Percentiles rank a stretch among this genome's conserved stretches.
Evolutionary conservation across 1,284 basidiomycete species (phyloP).

Genomic region (Moesziomyces parantarcticus): DNA sequence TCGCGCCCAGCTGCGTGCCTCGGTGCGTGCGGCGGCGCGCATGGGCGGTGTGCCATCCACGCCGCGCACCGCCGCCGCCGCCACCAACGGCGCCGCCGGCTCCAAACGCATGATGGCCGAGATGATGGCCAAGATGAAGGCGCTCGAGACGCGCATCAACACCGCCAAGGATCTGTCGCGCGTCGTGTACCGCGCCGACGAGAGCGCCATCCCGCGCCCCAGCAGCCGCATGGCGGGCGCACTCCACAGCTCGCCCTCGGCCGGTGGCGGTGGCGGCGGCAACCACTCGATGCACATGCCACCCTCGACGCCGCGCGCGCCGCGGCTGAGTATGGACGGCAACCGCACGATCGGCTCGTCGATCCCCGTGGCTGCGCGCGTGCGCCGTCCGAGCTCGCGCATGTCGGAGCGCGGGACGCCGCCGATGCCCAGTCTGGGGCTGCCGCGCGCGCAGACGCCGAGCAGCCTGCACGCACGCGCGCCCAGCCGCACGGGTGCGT

Average conservation of each 20-base stretch:
- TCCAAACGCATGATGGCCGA: constrained; percentile 54
- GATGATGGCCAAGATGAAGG: constrained; percentile 60
- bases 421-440: constrained; percentile 34
- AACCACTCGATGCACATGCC: constrained; percentile 22
- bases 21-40: constrained; percentile 30
- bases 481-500: constrained; percentile 18
- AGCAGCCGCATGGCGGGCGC: constrained; percentile 52
- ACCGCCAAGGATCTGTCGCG: constrained; percentile 44
- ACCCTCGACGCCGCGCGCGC: constrained; percentile 36
- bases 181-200: constrained; percentile 28
- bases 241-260: constrained; percentile 24
- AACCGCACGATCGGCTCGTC: constrained; percentile 50
- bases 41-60: constrained; percentile 14
- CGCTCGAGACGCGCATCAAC: constrained; percentile 60
- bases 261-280: constrained; percentile 1
- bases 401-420: constrained; percentile 42
- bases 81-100: constrained; percentile 12
- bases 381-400: constrained; percentile 48
- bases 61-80: constrained; percentile 8
- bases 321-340: constrained; percentile 35
- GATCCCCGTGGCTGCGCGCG: constrained; percentile 58
- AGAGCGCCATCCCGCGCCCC: constrained; percentile 62
- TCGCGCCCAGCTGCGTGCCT: constrained; percentile 35
- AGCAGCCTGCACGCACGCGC: constrained; percentile 12
- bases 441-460: constrained; percentile 42